Evolutionary conservation across 2,329 filamentous ascomycete genomes (phyloP), one percentile per base, ranked within the genome.

Genomic region (Fusarium sp.): DNA sequence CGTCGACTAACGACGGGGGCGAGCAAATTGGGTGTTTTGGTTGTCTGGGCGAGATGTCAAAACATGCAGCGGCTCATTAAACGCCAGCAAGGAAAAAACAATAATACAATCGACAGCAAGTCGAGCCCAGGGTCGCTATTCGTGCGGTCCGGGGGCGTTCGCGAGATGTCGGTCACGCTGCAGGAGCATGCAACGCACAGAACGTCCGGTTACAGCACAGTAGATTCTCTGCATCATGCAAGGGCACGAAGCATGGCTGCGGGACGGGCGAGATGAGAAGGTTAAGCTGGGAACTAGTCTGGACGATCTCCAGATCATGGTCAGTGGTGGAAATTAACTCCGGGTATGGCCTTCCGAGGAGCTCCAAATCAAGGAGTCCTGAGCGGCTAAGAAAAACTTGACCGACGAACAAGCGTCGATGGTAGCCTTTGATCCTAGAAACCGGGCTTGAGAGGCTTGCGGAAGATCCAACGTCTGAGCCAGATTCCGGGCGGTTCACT

Each of bases 311-410:
- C 61, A 67, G 46, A 65, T 67, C 59, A 57, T 60, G 53, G 68
- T 63, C 29, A 63, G 53, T 68, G 62, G 72, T 78, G 75, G 76
- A 78, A 77, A 78, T 78, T 77, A 75, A 77, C 17, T 7, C 56
- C 38, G 60, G 66, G n/a, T 67, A 64, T 68, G 44, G 51, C 62
- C 63, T 66, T 70, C 65, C 59, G 62, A 63, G 42, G 11, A 64
- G 20, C 24, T 46, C 36, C 22, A 22, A 59, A 35, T 62, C 60
- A 51, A 53, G 44, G 38, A 69, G 24, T 59, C 42, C 44, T 55
- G 36, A 24, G 58, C 49, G 71, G 36, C 64, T 58, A 55, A 38
- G 22, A 58, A 49, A 74, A 64, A 22, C 29, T 69, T 63, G 36
- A 69, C 66, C 42, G 35, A 35, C 10, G 27, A 33, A 68, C 49